Conservation (phyloP, 2,329 filamentous ascomycete species). For the Diplodia intermedia region DNA sequence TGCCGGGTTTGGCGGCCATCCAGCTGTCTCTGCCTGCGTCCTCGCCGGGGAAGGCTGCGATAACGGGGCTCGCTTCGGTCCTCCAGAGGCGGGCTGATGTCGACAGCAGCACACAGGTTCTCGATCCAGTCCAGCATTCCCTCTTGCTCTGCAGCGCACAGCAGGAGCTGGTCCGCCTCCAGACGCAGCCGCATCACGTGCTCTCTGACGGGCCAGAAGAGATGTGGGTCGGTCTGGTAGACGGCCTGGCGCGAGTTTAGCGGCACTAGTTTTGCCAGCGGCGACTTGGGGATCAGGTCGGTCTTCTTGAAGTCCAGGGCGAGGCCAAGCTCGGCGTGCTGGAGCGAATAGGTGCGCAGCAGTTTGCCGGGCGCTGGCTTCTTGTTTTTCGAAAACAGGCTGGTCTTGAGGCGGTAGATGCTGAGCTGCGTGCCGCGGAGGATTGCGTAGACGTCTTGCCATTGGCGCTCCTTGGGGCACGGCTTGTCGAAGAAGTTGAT, state of each 20-base stretch:
- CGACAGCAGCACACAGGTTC: conserved; percentile 70
- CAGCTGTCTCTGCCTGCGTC: conserved; percentile 47
- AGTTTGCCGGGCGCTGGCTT: conserved; percentile 63
- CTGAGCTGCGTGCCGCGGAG: conserved; percentile 73
- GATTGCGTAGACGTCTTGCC: conserved; percentile 68
- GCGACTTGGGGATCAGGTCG: conserved; percentile 51
- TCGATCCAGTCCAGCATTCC: conserved; percentile 74
- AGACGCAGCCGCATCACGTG: conserved; percentile 75
- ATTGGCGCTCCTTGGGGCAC: conserved; percentile 65
- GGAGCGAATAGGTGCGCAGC: conserved; percentile 72
- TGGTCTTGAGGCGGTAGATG: conserved; percentile 66
- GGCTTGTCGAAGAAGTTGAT: conserved; percentile 66
- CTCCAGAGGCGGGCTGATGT: conserved; percentile 66
- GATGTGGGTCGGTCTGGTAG: conserved; percentile 55
- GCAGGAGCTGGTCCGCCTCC: conserved; percentile 75
- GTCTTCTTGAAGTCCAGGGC: conserved; percentile 74
- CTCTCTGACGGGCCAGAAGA: conserved; percentile 55
- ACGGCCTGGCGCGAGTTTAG: conserved; percentile 47
- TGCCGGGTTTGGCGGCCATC: conserved; percentile 39
- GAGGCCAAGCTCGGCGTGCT: conserved; percentile 77
- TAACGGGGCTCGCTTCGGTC: conserved; percentile 63
- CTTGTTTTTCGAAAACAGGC: conserved; percentile 40
- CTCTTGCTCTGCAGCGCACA: conserved; percentile 70
- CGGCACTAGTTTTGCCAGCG: conserved; percentile 56
- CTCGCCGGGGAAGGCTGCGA: conserved; percentile 55